Evolutionary conservation across 2,329 filamentous ascomycete species (phyloP), one percentile per base, ranked within the genome.

Genomic region (Penicillium psychrosexuale): DNA sequence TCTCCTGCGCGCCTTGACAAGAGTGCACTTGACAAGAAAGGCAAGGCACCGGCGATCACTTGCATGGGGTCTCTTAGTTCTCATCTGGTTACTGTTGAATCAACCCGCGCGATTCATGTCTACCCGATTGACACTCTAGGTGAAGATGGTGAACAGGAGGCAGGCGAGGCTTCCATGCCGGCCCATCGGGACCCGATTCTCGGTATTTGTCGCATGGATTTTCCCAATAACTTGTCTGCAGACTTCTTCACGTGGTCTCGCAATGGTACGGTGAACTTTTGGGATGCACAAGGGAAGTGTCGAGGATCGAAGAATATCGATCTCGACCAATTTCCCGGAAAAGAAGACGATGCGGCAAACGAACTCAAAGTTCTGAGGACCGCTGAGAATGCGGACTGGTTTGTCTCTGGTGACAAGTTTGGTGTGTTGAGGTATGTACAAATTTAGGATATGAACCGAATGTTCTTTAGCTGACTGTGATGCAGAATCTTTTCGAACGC

Each of bases 201-300:
- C 39, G 94, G 94, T 13, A 86, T 97, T 1, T 82, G 86, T 49
- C 72, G 85, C 0, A 75, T 97, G 5, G 72, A 80, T 3, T 77
- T 77, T 22, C 80, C 84, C 0, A 89, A 89, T 55, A 70, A 77
- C 5, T 74, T 84, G 24, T 79, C 82, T 22, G 86, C 90, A 0
- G 82, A 86, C 8, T 97, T 97, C 67, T 86, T 92, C 61, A 97
- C 92, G 0, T 99, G 92, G 90, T 92, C 93, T 2, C 84, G 83
- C 22, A 86, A 86, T 48, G 94, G 94, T 5, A 85, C 83, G 15
- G 82, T 97, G 47, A 83, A 90, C 24, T 88, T 96, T 63, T 99
- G 94, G 94, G 83, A 86, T 63, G 71, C 85, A 13, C 81, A 90
- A 46, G 94, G 93, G 22, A 81, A 79, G 49, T 83, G 87, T 58